Conservation (phyloP, 2,329 filamentous ascomycete species). For the Phaeophleospora eucalypticola region DNA sequence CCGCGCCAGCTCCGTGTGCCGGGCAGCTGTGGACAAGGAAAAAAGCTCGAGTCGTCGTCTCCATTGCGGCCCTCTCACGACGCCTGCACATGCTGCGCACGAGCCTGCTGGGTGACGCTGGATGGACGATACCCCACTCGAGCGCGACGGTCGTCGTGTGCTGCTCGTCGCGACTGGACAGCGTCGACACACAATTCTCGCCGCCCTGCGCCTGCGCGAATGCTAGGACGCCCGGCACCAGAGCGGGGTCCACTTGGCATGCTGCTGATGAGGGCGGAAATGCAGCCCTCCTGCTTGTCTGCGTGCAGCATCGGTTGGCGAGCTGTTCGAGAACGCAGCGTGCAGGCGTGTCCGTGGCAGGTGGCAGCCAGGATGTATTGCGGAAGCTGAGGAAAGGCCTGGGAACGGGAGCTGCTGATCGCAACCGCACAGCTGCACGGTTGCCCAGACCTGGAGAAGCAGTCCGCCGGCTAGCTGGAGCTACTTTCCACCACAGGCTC, state of each 20-base stretch:
- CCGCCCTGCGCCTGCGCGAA: no score
- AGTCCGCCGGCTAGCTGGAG: conserved; percentile 11
- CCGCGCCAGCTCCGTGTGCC: no score
- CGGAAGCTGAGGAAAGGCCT: conserved; percentile 13
- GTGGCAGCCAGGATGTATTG: conserved; percentile 18
- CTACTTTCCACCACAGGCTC: no score
- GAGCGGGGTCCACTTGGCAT: background rate
- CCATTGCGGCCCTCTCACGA: background rate
- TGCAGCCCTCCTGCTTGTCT: no score
- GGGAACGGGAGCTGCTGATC: no score
- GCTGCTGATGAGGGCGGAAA: background rate
- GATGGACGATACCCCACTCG: background rate
- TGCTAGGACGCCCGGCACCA: background rate
- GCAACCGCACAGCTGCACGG: no score
- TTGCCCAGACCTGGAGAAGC: conserved; percentile 14
- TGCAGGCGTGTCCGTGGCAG: no score
- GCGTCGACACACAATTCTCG: background rate
- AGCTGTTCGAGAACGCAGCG: no score
- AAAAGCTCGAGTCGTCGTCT: conserved; percentile 1
- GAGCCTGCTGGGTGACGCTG: conserved; percentile 1
- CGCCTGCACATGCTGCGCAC: background rate
- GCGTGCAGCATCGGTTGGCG: no score
- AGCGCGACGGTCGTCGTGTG: no score
- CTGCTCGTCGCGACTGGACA: background rate
- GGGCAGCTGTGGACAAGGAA: conserved; percentile 1